Evolutionary conservation across 495 filamentous ascomycete species (phyloP).

Genomic region (Antarctomyces pellizariae): DNA sequence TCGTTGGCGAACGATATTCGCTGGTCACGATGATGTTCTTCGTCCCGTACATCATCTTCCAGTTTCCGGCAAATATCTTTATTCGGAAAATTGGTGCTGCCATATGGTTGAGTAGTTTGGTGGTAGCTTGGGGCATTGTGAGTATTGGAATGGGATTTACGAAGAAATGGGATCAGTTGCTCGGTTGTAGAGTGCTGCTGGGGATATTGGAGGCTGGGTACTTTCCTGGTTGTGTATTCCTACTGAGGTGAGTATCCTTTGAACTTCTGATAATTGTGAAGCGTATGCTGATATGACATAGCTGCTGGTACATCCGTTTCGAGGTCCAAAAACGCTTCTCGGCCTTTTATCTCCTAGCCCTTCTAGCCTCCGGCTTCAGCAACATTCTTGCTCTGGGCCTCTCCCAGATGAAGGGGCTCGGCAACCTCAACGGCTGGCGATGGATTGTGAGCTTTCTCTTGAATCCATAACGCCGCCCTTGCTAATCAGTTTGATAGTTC

Average conservation of each 20-base stretch:
- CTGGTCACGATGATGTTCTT: no score
- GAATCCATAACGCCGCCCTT: constrained; percentile 16
- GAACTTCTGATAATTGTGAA: no score
- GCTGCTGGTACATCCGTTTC: constrained; percentile 44
- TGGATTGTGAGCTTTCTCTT: constrained; percentile 49
- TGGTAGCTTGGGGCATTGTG: no score
- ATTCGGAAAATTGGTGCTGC: constrained; percentile 2
- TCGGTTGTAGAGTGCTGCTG: constrained; percentile 43
- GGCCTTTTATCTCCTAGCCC: no score
- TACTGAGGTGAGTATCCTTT: no score
- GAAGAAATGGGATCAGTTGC: constrained; percentile 49
- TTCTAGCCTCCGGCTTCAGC: constrained; percentile 48
- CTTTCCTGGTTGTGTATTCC: constrained; percentile 46
- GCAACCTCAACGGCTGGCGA: constrained; percentile 43
- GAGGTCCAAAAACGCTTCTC: constrained; percentile 59
- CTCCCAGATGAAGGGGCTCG: constrained; percentile 34
- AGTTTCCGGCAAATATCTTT: no score
- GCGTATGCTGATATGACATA: no score
- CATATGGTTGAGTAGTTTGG: no score
- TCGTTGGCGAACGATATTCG: no score
- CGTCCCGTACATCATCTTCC: no score
- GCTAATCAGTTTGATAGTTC: constrained; percentile 15
- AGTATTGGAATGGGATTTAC: constrained; percentile 50
- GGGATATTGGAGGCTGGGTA: constrained; percentile 47
- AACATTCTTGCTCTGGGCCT: constrained; percentile 51